A percentile compares a stretch with the other conserved stretches of the same genome.
Conservation (phyloP, 306 rosid genomes). For the Aeschynomene evenia region DNA sequence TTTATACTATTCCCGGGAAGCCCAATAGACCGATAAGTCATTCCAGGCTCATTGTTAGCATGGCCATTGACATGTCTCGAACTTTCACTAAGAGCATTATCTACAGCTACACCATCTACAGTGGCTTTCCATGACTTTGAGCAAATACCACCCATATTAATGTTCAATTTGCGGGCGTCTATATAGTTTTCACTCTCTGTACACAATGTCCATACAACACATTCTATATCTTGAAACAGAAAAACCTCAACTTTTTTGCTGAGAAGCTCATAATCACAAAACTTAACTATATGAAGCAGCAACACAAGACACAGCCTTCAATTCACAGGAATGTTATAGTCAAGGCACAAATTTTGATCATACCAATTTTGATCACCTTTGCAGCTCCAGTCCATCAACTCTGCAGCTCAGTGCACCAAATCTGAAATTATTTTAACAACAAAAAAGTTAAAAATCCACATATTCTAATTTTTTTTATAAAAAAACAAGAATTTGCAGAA, state of each 20-base stretch:
- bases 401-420: slow-evolving; percentile 39
- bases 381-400: slow-evolving; percentile 69
- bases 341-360: slow-evolving; percentile 40
- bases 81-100: slow-evolving; percentile 53
- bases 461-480: background rate
- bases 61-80: slow-evolving; percentile 65
- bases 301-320: slow-evolving; percentile 22
- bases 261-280: slow-evolving; percentile 6
- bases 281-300: slow-evolving; percentile 23
- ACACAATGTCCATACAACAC: slow-evolving; percentile 50
- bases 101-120: slow-evolving; percentile 52
- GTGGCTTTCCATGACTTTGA: slow-evolving; percentile 71
- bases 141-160: slow-evolving; percentile 90
- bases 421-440: slow-evolving; percentile 27
- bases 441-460: slow-evolving; percentile 18
- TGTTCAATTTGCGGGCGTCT: slow-evolving; percentile 26
- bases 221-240: slow-evolving; percentile 22
- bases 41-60: slow-evolving; percentile 44
- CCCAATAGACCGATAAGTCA: slow-evolving; percentile 44
- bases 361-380: slow-evolving; percentile 58
- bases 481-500: no score
- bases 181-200: slow-evolving; percentile 34
- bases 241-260: slow-evolving; percentile 11
- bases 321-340: slow-evolving; percentile 40
- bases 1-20: slow-evolving; percentile 41